A percentile compares a stretch with the other conserved stretches of the same genome.
These are phyloP conservation scores for Tulasnella sp. DNA, from an alignment of 768 basidiomycete genomes.

Conservation along the genomic window DNA sequence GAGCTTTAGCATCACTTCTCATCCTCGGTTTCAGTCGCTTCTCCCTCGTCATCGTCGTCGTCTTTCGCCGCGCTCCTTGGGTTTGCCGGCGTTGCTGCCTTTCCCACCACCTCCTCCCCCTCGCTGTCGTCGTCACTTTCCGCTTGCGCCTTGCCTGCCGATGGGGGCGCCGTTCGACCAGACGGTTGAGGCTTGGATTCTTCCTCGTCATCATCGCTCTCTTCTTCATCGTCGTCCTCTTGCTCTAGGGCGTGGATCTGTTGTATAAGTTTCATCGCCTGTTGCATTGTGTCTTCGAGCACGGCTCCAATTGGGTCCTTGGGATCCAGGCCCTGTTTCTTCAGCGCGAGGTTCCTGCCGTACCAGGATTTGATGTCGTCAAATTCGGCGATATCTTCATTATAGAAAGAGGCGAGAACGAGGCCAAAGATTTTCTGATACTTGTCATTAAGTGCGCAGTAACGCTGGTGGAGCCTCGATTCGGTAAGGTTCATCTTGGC, in stretches of 20 bases:
- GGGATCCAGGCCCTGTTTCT: slow-evolving; percentile 24
- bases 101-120: too few relatives aligned
- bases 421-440: slow-evolving; percentile 78
- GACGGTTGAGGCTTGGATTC: slow-evolving; percentile 27
- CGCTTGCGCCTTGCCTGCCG: too few relatives aligned
- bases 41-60: too few relatives aligned
- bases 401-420: slow-evolving; percentile 83
- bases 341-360: slow-evolving; percentile 40
- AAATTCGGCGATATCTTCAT: slow-evolving; percentile 89
- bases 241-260: slow-evolving; percentile 42
- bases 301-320: slow-evolving; percentile 21
- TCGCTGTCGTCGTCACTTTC: too few relatives aligned
- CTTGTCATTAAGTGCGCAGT: slow-evolving; percentile 48
- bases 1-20: too few relatives aligned
- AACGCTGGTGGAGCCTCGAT: slow-evolving; percentile 36
- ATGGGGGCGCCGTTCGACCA: too few relatives aligned
- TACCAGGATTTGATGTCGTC: slow-evolving; percentile 92
- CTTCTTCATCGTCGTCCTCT: slow-evolving; percentile 44
- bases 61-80: too few relatives aligned
- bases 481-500: background rate
- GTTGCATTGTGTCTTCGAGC: slow-evolving; percentile 29
- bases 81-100: too few relatives aligned
- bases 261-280: slow-evolving; percentile 36
- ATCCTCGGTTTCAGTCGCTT: too few relatives aligned
- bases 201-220: slow-evolving; percentile 44